Conservation (phyloP, 163 green algal genomes). For the Botryococcus braunii region DNA sequence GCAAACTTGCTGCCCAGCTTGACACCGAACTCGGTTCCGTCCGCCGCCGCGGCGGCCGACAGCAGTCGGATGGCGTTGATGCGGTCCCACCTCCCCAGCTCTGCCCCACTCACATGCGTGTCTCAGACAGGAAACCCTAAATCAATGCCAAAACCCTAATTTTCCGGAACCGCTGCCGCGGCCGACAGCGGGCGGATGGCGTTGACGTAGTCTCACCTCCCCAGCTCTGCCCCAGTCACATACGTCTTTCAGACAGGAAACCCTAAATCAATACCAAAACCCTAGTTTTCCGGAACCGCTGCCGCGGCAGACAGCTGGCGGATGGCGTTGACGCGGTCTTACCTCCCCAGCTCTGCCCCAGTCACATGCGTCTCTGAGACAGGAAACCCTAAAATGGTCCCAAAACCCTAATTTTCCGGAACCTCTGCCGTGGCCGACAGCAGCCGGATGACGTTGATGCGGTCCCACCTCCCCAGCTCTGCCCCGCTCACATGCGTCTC, state of each 20-base stretch:
- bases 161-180: slow-evolving; percentile 3
- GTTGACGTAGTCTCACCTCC: slow-evolving; percentile 8
- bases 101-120: too few species aligned
- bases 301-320: slow-evolving; percentile 15
- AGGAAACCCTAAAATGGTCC: too few species aligned
- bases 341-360: slow-evolving; percentile 11
- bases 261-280: too few species aligned
- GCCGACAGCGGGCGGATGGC: slow-evolving; percentile 17
- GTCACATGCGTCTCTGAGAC: too few species aligned
- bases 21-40: slow-evolving; percentile 2
- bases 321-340: slow-evolving; percentile 13
- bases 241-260: too few species aligned
- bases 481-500: too few species aligned
- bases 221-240: slow-evolving; percentile 13
- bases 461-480: slow-evolving; percentile 11
- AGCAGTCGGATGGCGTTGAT: slow-evolving; percentile 17
- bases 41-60: slow-evolving; percentile 9
- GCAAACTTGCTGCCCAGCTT: slow-evolving; percentile 16
- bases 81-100: slow-evolving; percentile 11
- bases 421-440: slow-evolving; percentile 11
- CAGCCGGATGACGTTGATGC: slow-evolving; percentile 15
- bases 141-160: too few species aligned
- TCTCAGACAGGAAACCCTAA: too few species aligned
- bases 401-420: too few species aligned
- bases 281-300: too few species aligned